phyloP scores from a whole-genome alignment of 2,329 filamentous ascomycete genomes.

The Penicillium brevicompactum region DNA sequence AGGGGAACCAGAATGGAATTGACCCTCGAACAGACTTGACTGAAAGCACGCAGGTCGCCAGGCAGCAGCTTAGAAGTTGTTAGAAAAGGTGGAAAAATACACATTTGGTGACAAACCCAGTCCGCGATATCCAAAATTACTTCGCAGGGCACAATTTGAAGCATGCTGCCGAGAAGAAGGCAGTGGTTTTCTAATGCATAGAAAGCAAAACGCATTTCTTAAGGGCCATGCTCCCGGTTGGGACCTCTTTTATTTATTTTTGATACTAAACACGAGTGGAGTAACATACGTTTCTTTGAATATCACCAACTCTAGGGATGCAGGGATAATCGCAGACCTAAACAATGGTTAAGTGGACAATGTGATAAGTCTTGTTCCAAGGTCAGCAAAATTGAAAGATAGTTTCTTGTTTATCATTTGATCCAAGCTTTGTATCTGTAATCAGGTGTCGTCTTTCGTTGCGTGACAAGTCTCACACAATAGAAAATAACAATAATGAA shows the following conservation, averaged over 20 bases:
- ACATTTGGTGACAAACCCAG: background rate
- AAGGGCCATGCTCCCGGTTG: background rate
- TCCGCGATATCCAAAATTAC: background rate
- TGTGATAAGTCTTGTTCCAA: background rate
- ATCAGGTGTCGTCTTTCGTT: background rate
- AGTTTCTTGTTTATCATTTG: background rate
- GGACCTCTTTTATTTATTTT: background rate
- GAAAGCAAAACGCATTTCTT: background rate
- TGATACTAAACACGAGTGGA: background rate
- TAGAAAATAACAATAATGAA: background rate
- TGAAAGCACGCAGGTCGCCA: background rate
- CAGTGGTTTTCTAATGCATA: background rate
- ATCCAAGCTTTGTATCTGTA: background rate
- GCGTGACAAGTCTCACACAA: background rate
- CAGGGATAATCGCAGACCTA: background rate
- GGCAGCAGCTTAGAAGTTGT: constrained; percentile 1
- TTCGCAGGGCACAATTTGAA: background rate
- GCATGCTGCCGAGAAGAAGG: background rate
- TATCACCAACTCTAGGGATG: background rate
- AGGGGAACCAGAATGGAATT: constrained; percentile 2
- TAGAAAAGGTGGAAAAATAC: background rate
- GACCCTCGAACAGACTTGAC: constrained; percentile 5
- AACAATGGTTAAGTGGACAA: background rate
- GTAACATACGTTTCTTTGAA: background rate
- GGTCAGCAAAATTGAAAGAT: background rate